Evolutionary conservation across 2,329 filamentous ascomycete species (phyloP), one percentile per base, ranked within the genome.

Genomic region (Aaosphaeria pasadenensis): DNA sequence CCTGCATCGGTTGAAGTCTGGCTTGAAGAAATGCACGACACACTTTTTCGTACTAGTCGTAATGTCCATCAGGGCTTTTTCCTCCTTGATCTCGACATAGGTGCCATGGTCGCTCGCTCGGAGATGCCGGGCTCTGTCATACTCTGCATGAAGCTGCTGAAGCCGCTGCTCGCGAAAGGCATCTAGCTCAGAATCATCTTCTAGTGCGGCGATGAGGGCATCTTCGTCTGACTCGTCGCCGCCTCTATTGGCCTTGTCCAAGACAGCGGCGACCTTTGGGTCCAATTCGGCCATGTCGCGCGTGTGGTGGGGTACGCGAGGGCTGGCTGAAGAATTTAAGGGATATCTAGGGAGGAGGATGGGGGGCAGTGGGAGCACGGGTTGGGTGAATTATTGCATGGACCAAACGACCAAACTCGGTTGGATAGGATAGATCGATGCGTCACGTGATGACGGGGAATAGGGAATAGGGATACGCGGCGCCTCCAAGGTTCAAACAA

Each of bases 1-100:
- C 7, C 71, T 69, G 66, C 83, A 86, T 46, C 82, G 77, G 17
- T 77, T 74, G 65, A 86, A 86, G 59, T 85, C 83, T 3, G 81
- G 75, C 59, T 85, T 83, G 63, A 79, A 82, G 64, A 86, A 86
- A 62, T 86, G 83, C 28, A 85, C 78, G 1, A 85, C 73, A 56
- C 79, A 83, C 29, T 77, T 69, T 50, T 80, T 76, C 9, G 77
- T 77, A 42, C 75, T 74, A 6, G 82, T 85, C 6, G 82, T 84
- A 53, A 84, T 80, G 53, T 81, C 76, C 62, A 86, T 76, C 39
- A 85, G 66, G 9, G 73, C 64, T 62, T 83, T 81, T 61, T 86
- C 83, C 51, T 76, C 76, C 44, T 77, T 80, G 62, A 82, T 77
- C 58, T 82, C 78, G 5, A 69, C 70, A 57, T 81, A 83, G 7